Percentiles rank a stretch among this genome's conserved stretches.
These are phyloP conservation scores for Truncatella angustata DNA, from an alignment of 2,329 filamentous ascomycete genomes.

Conservation along the genomic window DNA sequence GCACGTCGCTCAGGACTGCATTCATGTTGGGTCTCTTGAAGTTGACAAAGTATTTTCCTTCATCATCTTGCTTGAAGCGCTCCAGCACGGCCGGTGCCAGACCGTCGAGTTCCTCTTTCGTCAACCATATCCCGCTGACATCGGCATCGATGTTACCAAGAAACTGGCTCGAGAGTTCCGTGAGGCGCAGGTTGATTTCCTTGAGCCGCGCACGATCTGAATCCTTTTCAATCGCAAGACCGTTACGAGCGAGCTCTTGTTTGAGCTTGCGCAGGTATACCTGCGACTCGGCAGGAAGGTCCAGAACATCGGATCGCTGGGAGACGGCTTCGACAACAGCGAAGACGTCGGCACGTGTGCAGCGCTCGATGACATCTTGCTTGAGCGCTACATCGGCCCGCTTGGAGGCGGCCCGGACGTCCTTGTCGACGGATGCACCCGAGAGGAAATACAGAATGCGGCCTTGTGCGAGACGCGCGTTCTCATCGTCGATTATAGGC, in stretches of 20 bases:
- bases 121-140: background rate
- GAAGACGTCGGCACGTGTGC: background rate
- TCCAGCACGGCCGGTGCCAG: background rate
- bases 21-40: slow-evolving; percentile 1
- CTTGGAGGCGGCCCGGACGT: background rate
- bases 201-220: background rate
- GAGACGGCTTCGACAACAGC: slow-evolving; percentile 3
- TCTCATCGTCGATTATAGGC: background rate
- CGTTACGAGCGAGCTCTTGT: background rate
- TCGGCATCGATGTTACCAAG: background rate
- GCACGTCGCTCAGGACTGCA: background rate
- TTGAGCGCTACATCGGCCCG: background rate
- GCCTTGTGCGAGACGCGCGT: background rate
- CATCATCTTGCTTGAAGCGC: background rate
- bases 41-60: background rate
- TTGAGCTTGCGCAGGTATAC: slow-evolving; percentile 2
- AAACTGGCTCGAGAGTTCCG: background rate
- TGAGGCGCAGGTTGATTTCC: background rate
- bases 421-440: background rate
- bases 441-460: background rate
- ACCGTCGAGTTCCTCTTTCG: background rate
- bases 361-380: background rate
- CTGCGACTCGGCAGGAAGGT: background rate
- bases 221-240: background rate
- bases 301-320: background rate